A percentile compares a stretch with the other conserved stretches of the same genome.
phyloP scores from a whole-genome alignment of 768 basidiomycete species.

The Pleurotus citrinopileatus region DNA sequence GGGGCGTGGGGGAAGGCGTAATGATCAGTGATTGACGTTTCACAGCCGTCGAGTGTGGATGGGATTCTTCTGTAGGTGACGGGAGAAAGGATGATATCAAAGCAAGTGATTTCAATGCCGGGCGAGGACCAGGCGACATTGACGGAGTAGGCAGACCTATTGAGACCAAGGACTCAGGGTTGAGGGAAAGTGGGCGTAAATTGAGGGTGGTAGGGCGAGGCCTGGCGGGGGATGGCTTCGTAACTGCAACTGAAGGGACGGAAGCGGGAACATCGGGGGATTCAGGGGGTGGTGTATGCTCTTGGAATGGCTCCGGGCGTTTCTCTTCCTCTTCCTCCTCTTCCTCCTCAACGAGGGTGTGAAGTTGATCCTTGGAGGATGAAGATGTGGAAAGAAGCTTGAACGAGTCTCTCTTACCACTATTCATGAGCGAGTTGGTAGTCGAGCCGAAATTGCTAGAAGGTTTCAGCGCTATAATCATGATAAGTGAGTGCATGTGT shows the following conservation, averaged over 20 bases:
- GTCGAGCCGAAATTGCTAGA: conserved; percentile 43
- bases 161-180: conserved; percentile 45
- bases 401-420: conserved; percentile 75
- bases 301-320: conserved; percentile 20
- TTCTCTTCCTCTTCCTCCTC: conserved; percentile 79
- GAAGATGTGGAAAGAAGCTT: conserved; percentile 62
- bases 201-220: conserved; percentile 65
- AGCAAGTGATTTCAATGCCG: conserved; percentile 52
- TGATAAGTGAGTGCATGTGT: conserved; percentile 10
- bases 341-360: conserved; percentile 81
- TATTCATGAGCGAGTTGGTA: conserved; percentile 41
- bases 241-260: conserved; percentile 29
- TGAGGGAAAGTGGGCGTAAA: conserved; percentile 71
- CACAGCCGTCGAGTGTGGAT: conserved; percentile 15
- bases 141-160: conserved; percentile 52
- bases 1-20: conserved; percentile 26
- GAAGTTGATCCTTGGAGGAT: conserved; percentile 71
- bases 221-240: conserved; percentile 36
- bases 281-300: conserved; percentile 21
- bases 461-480: conserved; percentile 54
- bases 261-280: conserved; percentile 21
- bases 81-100: conserved; percentile 30
- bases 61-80: conserved; percentile 13
- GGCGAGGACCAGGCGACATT: conserved; percentile 45
- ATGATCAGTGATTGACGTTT: conserved; percentile 32